Conservation (phyloP, 2,329 filamentous ascomycete genomes). For the Diaporthe sp. region DNA sequence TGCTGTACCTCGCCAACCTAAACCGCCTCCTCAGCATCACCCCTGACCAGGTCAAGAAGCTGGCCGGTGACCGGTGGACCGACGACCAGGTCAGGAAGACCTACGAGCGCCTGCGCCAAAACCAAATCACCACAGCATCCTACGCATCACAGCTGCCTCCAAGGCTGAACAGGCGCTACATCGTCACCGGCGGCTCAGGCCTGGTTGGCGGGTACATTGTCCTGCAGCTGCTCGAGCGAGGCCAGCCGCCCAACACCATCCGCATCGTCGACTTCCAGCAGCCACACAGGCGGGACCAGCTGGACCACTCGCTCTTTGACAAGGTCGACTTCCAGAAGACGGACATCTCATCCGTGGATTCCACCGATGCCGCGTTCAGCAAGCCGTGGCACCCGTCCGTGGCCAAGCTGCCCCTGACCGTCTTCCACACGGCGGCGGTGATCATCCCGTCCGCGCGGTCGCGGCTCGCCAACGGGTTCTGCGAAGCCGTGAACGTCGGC, state of each 20-base stretch:
- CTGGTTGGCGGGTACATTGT: conserved; percentile 70
- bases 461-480: conserved; percentile 54
- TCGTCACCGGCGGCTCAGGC: conserved; percentile 60
- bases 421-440: conserved; percentile 67
- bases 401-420: conserved; percentile 63
- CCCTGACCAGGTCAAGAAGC: conserved; percentile 48
- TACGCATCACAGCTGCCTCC: conserved; percentile 51
- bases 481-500: conserved; percentile 61
- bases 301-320: conserved; percentile 49
- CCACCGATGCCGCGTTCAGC: conserved; percentile 61
- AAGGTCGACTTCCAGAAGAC: conserved; percentile 60
- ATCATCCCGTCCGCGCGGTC: conserved; percentile 61
- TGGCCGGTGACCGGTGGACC: conserved; percentile 52
- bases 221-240: conserved; percentile 65
- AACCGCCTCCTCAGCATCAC: conserved; percentile 51
- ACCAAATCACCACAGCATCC: conserved; percentile 46
- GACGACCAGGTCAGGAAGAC: conserved; percentile 48
- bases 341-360: conserved; percentile 63
- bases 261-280: conserved; percentile 66
- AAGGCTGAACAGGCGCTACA: conserved; percentile 52
- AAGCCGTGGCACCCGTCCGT: conserved; percentile 60
- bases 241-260: conserved; percentile 64
- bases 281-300: conserved; percentile 59
- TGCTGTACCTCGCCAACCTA: conserved; percentile 46
- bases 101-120: conserved; percentile 50